Evolutionary conservation across 1,284 basidiomycete species (phyloP).

Genomic region (Termitomyces sp.): DNA sequence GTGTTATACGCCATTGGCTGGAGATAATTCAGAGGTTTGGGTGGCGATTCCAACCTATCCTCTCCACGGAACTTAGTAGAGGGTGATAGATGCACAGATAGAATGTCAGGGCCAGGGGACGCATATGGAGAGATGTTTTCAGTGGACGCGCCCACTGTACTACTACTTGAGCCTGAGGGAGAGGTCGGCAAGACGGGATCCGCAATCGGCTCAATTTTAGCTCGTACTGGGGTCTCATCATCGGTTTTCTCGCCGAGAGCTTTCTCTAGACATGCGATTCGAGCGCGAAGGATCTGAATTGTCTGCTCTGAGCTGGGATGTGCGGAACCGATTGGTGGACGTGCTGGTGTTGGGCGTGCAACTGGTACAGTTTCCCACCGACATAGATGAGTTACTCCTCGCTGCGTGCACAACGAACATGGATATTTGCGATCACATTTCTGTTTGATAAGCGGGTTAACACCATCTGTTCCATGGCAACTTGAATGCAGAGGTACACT

Average conservation of each 20-base stretch:
- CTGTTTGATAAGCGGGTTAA: constrained; percentile 24
- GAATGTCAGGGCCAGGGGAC: constrained; percentile 10
- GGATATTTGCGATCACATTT: constrained; percentile 53
- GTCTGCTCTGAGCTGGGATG: constrained; percentile 24
- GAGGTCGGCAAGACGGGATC: constrained; percentile 12
- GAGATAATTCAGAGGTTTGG: constrained; percentile 15
- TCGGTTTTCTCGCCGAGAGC: constrained; percentile 27
- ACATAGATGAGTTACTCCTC: constrained; percentile 48
- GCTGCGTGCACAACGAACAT: constrained; percentile 45
- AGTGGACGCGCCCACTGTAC: constrained; percentile 9
- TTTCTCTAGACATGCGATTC: constrained; percentile 39
- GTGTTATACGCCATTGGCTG: constrained; percentile 24
- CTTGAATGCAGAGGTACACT: constrained; percentile 13
- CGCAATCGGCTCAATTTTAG: constrained; percentile 9
- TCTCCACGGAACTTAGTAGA: constrained; percentile 2
- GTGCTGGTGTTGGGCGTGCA: constrained; percentile 43
- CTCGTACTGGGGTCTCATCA: not conserved
- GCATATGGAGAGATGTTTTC: constrained; percentile 11
- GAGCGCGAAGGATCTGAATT: constrained; percentile 36
- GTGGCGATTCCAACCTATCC: constrained; percentile 8
- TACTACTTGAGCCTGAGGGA: constrained; percentile 16
- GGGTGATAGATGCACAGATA: not conserved
- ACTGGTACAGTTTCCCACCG: constrained; percentile 49
- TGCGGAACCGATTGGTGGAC: constrained; percentile 32
- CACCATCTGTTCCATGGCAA: not conserved